Evolutionary conservation across 306 rosid species (phyloP), one percentile per base, ranked within the genome.

Genomic region (Citrullus mucosospermus): DNA sequence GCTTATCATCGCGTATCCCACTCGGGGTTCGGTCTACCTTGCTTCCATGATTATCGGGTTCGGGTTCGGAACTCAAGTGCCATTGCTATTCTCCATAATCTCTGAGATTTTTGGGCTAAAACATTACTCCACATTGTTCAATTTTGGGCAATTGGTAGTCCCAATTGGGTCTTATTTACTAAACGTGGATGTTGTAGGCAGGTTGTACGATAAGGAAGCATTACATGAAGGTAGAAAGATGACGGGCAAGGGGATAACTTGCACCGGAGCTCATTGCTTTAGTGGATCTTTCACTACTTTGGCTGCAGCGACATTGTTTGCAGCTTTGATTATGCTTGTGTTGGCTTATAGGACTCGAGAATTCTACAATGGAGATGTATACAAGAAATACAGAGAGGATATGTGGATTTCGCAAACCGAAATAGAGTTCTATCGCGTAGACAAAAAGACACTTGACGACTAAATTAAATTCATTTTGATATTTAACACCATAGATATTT

Each of bases 331-430:
- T 25, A 61, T 79, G 32, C 38, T 75, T 17, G 25, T 39, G 7
- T 63, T 81, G 80, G 83, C 77, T 57, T 39, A 36, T 12, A 82
- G 82, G 61, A 82, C 82, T 30, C 6, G 50, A 66, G 57, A 32
- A 72, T 55, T 55, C 16, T 55, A 55, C 59, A 6, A 6, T 18
- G 59, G 59, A 17, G 59, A 55, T 16, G 10, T 18, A 18, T 55
- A 55, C 18, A 55, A 55, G 22, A 17, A 55, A 17, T 17, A 17
- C 1, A 55, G 59, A 55, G 59, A 55, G 0, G 59, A 55, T 0
- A 6, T 55, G 0, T 55, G 59, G 59, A 55, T 6, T 55, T 3
- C 59, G 0, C 20, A 2, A 7, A 6, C 59, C 0, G 22, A 55
- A 6, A 55, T 55, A 9, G 59, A 55, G 22, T 17, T 55, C 10